Base-by-base conservation (phyloP, 192 early-diverging fungal genomes). In the Entophlyctis helioformis region DNA sequence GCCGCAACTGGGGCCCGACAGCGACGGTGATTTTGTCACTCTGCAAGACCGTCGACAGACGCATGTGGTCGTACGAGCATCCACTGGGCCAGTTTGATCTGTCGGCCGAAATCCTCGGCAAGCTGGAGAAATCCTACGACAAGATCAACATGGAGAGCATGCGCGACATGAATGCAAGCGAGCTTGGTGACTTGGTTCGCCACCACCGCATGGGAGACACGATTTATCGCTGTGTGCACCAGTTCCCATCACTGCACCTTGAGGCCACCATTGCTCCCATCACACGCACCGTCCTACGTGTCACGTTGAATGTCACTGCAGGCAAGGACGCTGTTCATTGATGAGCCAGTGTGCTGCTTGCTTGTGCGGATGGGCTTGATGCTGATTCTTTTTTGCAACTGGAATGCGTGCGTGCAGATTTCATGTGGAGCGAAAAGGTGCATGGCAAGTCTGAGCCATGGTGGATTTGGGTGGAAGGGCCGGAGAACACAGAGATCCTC, bases 381-480 rank as follows among this genome's bases (percentile, higher is more conserved):
- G 21, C 39, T 18, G 12, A 18, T n/a, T 41, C 9, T 35, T n/a
- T 41, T 41, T 9, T 21, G 10, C 20, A 6, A 6, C 43, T 6
- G 16, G 12, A 33, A 3, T 21, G 10, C 8, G 3, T 10, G 3
- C 5, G 11, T 45, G 5, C 43, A 53, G 89, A 89, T 51, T 99
- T 97, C 66, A 69, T 82, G 5, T 99, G 93, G 93, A 88, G 80
- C 54, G 93, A 96, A 29, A 71, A 76, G n/a, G 72, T 88, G 29
- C 96, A 99, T 48, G 96, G 93, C 29, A 66, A 61, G 15, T 77
- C 74, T 18, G 91, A 97, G 56, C 82, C 89, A 1, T 99, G 87
- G 72, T 96, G 86, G 84, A 85, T 99, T 33, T 96, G 86, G 86
- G 89, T 94, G 5, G 87, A 95, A 50, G 96, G 96, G 48, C 66